phyloP scores from a whole-genome alignment of 2,329 filamentous ascomycete genomes.

The Talaromyces sp. region DNA sequence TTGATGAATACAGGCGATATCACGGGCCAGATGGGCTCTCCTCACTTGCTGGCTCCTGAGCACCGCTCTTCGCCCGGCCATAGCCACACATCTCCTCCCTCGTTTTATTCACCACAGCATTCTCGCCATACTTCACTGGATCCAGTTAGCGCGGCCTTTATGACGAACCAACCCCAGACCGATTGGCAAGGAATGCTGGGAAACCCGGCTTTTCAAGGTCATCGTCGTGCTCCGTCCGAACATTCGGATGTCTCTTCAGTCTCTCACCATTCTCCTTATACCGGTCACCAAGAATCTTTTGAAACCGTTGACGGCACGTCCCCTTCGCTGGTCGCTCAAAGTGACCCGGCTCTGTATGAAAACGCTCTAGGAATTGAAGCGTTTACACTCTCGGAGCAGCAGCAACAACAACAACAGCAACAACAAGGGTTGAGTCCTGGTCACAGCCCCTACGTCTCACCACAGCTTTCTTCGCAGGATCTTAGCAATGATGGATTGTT shows the following conservation, averaged over 20 bases:
- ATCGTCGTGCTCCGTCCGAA: conserved; percentile 82
- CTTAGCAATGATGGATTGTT: conserved; percentile 44
- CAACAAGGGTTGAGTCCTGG: conserved; percentile 54
- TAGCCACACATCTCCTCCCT: conserved; percentile 47
- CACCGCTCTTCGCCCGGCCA: conserved; percentile 44
- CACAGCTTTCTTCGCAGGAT: conserved; percentile 70
- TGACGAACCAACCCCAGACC: conserved; percentile 45
- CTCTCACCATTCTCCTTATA: conserved; percentile 75
- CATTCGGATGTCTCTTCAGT: conserved; percentile 86
- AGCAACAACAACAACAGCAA: conserved; percentile 36
- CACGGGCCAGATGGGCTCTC: conserved; percentile 42
- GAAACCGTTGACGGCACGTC: conserved; percentile 72
- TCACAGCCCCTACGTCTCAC: conserved; percentile 69
- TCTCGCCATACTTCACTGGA: conserved; percentile 59
- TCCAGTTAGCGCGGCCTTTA: conserved; percentile 56
- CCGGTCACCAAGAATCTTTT: conserved; percentile 73
- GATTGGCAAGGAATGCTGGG: conserved; percentile 57
- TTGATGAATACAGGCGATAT: conserved; percentile 45
- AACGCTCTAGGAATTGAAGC: conserved; percentile 72
- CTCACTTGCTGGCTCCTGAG: conserved; percentile 51
- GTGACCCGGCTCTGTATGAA: conserved; percentile 69
- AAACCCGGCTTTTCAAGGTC: conserved; percentile 66
- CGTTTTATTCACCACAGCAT: conserved; percentile 50
- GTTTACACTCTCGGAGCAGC: conserved; percentile 72
- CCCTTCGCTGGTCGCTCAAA: conserved; percentile 68